phyloP scores from a whole-genome alignment of 2,329 filamentous ascomycete genomes.

The Tolypocladium endophyticum region DNA sequence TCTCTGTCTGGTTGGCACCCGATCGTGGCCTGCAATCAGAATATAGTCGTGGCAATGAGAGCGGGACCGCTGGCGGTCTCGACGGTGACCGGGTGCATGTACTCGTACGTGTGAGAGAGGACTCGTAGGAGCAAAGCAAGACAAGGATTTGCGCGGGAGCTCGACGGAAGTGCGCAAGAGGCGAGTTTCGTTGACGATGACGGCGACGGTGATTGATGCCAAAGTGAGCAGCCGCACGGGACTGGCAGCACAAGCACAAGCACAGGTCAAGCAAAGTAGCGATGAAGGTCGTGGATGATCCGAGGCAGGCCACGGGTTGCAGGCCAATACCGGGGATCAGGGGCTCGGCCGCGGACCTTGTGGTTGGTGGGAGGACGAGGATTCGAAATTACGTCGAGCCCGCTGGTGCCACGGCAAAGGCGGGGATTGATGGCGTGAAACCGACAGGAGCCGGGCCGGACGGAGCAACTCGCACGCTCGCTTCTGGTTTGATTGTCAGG shows the following conservation, averaged over 20 bases:
- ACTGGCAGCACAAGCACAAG: neutral
- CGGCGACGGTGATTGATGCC: neutral
- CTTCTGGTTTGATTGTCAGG: neutral
- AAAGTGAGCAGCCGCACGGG: neutral
- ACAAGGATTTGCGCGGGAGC: neutral
- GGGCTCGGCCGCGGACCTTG: constrained; percentile 1
- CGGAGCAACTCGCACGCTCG: neutral
- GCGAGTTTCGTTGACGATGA: neutral
- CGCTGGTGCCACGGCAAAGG: neutral
- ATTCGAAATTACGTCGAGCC: constrained; percentile 16
- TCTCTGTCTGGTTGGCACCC: neutral
- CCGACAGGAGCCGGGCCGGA: neutral
- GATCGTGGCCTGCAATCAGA: neutral
- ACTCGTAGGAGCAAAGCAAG: neutral
- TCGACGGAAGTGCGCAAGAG: neutral
- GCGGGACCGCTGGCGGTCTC: neutral
- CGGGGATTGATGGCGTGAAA: constrained; percentile 2
- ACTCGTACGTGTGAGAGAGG: neutral
- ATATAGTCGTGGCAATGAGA: neutral
- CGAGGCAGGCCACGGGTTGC: neutral
- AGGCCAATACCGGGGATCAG: neutral
- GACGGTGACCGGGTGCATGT: neutral
- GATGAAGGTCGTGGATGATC: neutral
- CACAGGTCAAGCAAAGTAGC: neutral
- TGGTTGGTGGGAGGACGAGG: constrained; percentile 5